Base-by-base conservation (phyloP, 768 basidiomycete genomes). In the Myochromella boudieri region DNA sequence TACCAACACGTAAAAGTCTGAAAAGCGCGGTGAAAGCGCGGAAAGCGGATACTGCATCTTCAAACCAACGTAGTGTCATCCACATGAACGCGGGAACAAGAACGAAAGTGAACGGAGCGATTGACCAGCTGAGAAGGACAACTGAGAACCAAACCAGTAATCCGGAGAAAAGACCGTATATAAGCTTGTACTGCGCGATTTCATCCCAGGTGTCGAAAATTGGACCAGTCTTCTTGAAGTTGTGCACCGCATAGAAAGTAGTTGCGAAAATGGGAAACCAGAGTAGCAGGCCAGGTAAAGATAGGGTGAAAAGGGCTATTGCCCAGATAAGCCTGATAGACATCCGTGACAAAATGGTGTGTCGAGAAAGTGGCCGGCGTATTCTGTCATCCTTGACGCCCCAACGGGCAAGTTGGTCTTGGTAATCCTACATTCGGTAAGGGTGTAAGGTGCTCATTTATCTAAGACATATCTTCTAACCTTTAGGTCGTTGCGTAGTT, bases 201-300 rank as follows among this genome's bases (percentile, higher is more conserved):
- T 93, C 91, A 57, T 93, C 91, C 77, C 82, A 91, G 0, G 88
- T 91, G 59, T 93, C 87, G 70, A 85, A 87, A 28, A 87, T 76
- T 1, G 89, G 89, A 0, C 91, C 91, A 0, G 78, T 84, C 67
- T 82, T 85, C 66, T 87, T 89, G 73, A 88, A 88, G 53, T 83
- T 82, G 56, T 76, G 78, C 17, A 87, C 86, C 2, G 79, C 85
- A 56, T 80, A 76, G 54, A 82, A 79, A 1, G 89, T 86, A 15
- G 83, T 81, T 42, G 69, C 53, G 56, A 93, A 91, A 11, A 93
- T 71, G 1, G 92, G 93, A 4, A 81, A 47, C 93, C 93, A 94
- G 32, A 94, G 75, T n/a, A 81, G 26, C 11, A 93, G 75, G 2
- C 92, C 92, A 0, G 91, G 87, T 6, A 88, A 54, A 7, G 86